phyloP scores from a whole-genome alignment of 106 monocot species.

The Dioscorea alata region DNA sequence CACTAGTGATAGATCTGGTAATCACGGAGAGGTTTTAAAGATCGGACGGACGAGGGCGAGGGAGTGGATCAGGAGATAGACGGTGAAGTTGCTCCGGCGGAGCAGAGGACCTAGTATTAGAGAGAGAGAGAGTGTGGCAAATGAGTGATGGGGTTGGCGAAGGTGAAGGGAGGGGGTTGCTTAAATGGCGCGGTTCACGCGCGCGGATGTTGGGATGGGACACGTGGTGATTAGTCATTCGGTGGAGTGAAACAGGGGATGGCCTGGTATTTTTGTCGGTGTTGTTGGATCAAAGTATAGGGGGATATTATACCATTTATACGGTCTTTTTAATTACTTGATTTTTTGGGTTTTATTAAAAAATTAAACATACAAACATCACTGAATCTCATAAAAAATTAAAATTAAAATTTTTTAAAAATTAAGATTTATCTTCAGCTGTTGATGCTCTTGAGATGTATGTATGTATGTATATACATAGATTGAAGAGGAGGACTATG shows the following conservation, averaged over 20 bases:
- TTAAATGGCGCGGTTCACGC: not conserved
- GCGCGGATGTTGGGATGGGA: not conserved
- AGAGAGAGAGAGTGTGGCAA: not conserved
- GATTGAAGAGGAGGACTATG: too few species aligned
- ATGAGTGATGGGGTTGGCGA: not conserved
- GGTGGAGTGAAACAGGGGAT: not conserved
- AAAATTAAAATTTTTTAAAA: too few species aligned
- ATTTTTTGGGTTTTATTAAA: too few species aligned
- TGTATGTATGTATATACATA: too few species aligned
- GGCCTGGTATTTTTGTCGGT: slow-evolving; percentile 2
- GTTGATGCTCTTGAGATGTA: too few species aligned
- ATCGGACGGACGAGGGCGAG: too few species aligned
- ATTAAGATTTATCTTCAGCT: too few species aligned
- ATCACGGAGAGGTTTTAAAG: too few species aligned
- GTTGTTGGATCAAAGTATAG: not conserved
- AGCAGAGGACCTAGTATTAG: not conserved
- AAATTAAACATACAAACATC: too few species aligned
- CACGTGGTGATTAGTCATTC: not conserved
- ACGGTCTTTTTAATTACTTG: not conserved
- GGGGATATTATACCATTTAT: not conserved
- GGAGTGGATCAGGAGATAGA: not conserved
- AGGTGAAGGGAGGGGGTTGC: not conserved
- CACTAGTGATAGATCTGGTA: too few species aligned
- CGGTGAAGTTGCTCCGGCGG: not conserved
- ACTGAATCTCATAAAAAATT: too few species aligned